Evolutionary conservation across 345 rosid genomes (phyloP), one percentile per base, ranked within the genome.

Genomic region (Rhodomyrtus tomentosa): DNA sequence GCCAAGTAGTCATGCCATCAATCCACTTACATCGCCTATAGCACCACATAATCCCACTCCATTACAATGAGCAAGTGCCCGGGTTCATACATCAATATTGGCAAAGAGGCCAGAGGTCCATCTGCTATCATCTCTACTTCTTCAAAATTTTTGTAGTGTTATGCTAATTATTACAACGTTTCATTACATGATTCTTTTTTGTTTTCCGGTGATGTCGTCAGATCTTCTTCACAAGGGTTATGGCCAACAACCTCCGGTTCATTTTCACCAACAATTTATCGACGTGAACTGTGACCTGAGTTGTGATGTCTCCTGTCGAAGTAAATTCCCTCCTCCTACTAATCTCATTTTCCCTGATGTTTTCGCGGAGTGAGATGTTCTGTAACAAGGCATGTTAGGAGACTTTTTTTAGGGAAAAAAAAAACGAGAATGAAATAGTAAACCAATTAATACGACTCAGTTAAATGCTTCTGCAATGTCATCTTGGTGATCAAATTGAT

Each of bases 181-280:
- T 80, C 25, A 29, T 81, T 53, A 38, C 45, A 36, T 21, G n/a
- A 24, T 24, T 24, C 7, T 14, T 40, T 25, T 55, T 2, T 58
- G 82, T 59, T 2, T 58, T 83, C 79, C 5, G 20, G 25, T 81
- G 9, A 50, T 84, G 59, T 82, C 45, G n/a, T 42, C 79, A 93
- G 93, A 91, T 88, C 87, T 91, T 84, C 93, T 93, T 56, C 87
- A 89, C 89, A 88, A 88, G 88, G 95, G 88, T 82, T 91, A 91
- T 87, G 93, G 84, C 83, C 89, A 82, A 13, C 92, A 85, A n/a
- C 88, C 90, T 56, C 81, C 89, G 5, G 49, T 84, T 72, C 91
- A 89, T 82, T 90, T 90, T 58, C 84, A 73, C 18, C 88, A 27
- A 85, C 84, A 32, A 22, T 83, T 55, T 83, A 38, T 89, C 51